Evolutionary conservation across 805 yeast species (phyloP), one percentile per base, ranked within the genome.

Genomic region (Schwanniomyces vanrijiae): DNA sequence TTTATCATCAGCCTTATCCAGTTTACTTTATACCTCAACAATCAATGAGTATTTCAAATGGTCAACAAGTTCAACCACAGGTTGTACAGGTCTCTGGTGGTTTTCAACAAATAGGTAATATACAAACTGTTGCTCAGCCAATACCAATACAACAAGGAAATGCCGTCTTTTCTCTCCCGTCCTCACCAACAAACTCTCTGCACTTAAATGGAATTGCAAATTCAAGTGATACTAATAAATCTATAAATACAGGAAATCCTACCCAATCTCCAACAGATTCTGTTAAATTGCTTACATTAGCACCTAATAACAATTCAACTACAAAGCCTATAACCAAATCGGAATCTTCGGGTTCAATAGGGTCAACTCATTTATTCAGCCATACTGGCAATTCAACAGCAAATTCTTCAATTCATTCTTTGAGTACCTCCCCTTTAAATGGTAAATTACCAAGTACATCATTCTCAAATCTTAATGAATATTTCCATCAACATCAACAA

Each of bases 361-460:
- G 54, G 5, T 57, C 65, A 14, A 41, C 47, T 44, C 61, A 59
- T 31, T 49, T 65, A 22, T 66, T 68, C 49, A 59, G 66, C 47
- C 59, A 56, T 22, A 26, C 55, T 10, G 56, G 59, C 34, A 56
- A 60, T 24, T 62, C 65, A 21, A 58, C 67, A 4, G 57, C 64
- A 40, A 62, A 56, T 47, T 59, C 66, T 10, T 53, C 65, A 5
- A 38, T 50, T 33, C 67, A 58, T 28, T 62, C 69, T 26, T 57
- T 68, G 20, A 59, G 66, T 48, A 68, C 73, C 5, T 62, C 69
- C 20, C 77, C 77, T 10, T 31, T 19, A 4, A 38, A 38, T 16
- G 29, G 41, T 16, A 24, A 25, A 4, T 79, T 44, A 65, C 79
- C 0, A 77, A 77, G 46, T 78, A 75, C 62, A 78, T 79, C 54